Base-by-base conservation (phyloP, 805 yeast genomes). In the Saccharomycopsis sp. region DNA sequence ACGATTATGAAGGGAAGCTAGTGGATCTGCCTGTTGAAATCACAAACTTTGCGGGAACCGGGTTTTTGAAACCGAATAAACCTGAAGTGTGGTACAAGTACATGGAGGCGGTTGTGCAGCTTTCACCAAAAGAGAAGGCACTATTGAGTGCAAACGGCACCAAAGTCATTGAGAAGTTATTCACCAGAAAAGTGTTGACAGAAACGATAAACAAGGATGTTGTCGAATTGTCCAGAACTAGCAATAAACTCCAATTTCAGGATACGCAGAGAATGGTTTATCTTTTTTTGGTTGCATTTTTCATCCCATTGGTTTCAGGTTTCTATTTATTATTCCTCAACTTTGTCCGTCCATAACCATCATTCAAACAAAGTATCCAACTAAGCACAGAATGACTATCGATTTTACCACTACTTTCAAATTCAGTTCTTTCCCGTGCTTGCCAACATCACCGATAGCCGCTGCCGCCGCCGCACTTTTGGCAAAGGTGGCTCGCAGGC, bases 41-140 rank as follows among this genome's bases (percentile, higher is more conserved):
- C 8, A 31, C 41, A 17, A 33, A 36, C 18, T n/a, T 25, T 25
- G 50, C 53, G 10, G 77, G 80, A 6, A 80, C 87, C 0, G 94
- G 94, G 0, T 81, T 75, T 66, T 65, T 72, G 10, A 69, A 69
- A 30, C 66, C 64, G 12, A 62, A 73, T 1, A 65, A 68, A 32
- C 63, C 68, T 2, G 57, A 58, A 4, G 56, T 60, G 33, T 82
- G 94, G 94, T 62, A 75, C 3, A 52, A 63, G 13, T 70, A 69
- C 2, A 56, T 81, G 50, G 53, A 57, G 16, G 59, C 64, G 13
- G 65, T 67, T 13, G 61, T 63, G 27, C 12, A n/a, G 4, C 46
- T 55, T 30, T 46, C 50, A 8, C 42, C 39, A 1, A 44, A 50
- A 2, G 21, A 51, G 13, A 45, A 38, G 12, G 16, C 36, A 2